Conservation (phyloP, 805 yeast genomes). For the Candida sphagnicola region DNA sequence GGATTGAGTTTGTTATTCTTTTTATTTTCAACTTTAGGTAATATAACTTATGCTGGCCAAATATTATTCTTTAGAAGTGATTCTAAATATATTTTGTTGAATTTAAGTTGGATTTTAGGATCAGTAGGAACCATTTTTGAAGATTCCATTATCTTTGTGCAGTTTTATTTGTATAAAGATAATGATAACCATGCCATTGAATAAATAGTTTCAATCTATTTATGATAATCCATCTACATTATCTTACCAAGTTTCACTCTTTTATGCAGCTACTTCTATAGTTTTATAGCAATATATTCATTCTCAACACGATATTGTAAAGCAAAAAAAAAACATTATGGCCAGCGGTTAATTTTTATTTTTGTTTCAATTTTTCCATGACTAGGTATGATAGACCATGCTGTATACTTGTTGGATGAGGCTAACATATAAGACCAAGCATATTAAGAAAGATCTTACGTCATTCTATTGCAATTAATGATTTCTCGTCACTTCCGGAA, state of each 20-base stretch:
- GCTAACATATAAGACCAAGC: constrained; percentile 1
- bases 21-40: constrained; percentile 70
- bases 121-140: constrained; percentile 74
- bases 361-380: neutral
- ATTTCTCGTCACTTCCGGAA: neutral
- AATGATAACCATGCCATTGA: constrained; percentile 11
- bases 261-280: neutral
- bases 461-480: neutral
- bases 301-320: too few relatives aligned
- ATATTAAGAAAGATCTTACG: constrained; percentile 1
- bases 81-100: constrained; percentile 52
- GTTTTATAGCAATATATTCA: too few relatives aligned
- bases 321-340: too few relatives aligned
- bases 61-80: constrained; percentile 65
- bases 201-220: neutral
- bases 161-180: constrained; percentile 59
- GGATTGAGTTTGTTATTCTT: constrained; percentile 85
- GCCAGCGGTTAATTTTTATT: too few relatives aligned
- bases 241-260: neutral
- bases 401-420: too few relatives aligned
- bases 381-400: neutral
- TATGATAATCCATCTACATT: neutral
- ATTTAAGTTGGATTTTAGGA: constrained; percentile 75
- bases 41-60: constrained; percentile 71
- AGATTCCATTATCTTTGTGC: constrained; percentile 61